Percentiles rank a stretch among this genome's conserved stretches.
Evolutionary conservation across 805 yeast species (phyloP).

Genomic region (Torulaspora quercuum): DNA sequence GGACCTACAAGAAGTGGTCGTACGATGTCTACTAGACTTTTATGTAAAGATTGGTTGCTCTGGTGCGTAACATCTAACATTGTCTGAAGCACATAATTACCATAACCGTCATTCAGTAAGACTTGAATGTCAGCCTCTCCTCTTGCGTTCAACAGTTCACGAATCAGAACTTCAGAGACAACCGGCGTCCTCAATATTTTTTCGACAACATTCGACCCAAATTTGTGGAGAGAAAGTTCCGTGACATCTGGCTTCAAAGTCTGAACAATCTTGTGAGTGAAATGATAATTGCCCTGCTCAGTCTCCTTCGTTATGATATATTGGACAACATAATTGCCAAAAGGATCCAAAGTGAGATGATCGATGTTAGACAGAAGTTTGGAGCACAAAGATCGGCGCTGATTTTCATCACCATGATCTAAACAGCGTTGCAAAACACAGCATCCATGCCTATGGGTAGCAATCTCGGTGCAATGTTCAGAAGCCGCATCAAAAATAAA

Average conservation of each 20-base stretch:
- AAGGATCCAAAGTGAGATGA: conserved; percentile 80
- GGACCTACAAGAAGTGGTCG: conserved; percentile 69
- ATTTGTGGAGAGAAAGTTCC: conserved; percentile 76
- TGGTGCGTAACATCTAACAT: conserved; percentile 60
- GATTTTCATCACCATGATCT: conserved; percentile 76
- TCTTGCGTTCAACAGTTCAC: conserved; percentile 43
- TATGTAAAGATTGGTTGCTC: conserved; percentile 42
- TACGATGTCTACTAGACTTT: conserved; percentile 52
- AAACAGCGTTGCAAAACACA: conserved; percentile 94
- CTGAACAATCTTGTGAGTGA: conserved; percentile 36
- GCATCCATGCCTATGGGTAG: conserved; percentile 96
- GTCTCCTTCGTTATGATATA: conserved; percentile 62
- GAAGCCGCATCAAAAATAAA: conserved; percentile 87
- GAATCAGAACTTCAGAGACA: conserved; percentile 46
- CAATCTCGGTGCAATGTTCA: conserved; percentile 68
- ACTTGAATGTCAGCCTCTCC: conserved; percentile 39
- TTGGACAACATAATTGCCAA: conserved; percentile 95
- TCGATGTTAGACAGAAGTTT: conserved; percentile 68
- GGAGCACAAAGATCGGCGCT: conserved; percentile 62
- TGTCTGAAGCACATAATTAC: conserved; percentile 93
- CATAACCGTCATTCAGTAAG: conserved; percentile 84
- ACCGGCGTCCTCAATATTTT: conserved; percentile 62
- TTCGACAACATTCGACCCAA: conserved; percentile 91
- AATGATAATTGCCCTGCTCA: conserved; percentile 31
- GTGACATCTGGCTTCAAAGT: conserved; percentile 36